These are phyloP conservation scores for Pyrenochaeta sp. DNA, from an alignment of 2,329 filamentous ascomycete genomes.

Conservation along the genomic window DNA sequence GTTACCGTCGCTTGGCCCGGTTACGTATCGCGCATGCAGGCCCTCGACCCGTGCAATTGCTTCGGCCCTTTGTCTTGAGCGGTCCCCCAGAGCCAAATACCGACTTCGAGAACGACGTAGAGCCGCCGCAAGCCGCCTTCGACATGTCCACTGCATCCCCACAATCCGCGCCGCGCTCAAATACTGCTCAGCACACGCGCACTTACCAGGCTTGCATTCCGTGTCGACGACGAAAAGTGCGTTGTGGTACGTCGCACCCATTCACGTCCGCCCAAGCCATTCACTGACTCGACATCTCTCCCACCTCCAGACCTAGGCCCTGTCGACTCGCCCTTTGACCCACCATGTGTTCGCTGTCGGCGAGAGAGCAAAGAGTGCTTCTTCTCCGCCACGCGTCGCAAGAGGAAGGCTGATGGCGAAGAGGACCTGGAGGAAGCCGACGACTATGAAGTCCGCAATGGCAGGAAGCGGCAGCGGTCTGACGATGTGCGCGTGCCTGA, in stretches of 20 bases:
- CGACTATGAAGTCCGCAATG: constrained; percentile 77
- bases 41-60: not conserved
- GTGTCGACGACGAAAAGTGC: constrained; percentile 65
- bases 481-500: constrained; percentile 53
- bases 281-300: not conserved
- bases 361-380: constrained; percentile 96
- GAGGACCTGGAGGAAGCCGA: constrained; percentile 55
- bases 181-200: constrained; percentile 41
- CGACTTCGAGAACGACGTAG: not conserved
- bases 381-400: constrained; percentile 93
- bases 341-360: constrained; percentile 91
- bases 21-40: constrained; percentile 23
- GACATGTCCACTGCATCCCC: constrained; percentile 28
- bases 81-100: not conserved
- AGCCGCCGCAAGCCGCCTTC: constrained; percentile 24
- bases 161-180: constrained; percentile 18
- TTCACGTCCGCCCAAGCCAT: constrained; percentile 4
- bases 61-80: not conserved
- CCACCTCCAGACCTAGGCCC: constrained; percentile 6
- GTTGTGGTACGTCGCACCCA: constrained; percentile 57
- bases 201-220: constrained; percentile 60
- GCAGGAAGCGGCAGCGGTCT: constrained; percentile 70
- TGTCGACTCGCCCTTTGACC: constrained; percentile 85
- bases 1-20: constrained; percentile 12
- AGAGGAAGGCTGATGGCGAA: constrained; percentile 74